phyloP scores from a whole-genome alignment of 2,329 filamentous ascomycete species.

The Ophiostoma australiae region DNA sequence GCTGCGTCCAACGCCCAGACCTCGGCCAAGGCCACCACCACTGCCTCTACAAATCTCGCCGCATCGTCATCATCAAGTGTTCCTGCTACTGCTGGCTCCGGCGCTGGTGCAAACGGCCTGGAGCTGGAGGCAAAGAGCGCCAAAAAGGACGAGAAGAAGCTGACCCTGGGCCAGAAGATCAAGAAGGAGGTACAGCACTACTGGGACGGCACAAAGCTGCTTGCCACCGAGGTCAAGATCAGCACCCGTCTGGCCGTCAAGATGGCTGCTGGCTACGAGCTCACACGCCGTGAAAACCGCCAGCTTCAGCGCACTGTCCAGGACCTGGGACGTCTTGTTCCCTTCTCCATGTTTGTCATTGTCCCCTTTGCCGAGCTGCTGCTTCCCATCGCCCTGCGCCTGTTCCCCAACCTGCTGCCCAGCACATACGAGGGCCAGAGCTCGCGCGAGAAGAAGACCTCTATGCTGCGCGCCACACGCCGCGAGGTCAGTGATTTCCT shows the following conservation, averaged over 20 bases:
- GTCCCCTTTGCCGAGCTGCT: conserved; percentile 94
- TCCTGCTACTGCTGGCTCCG: conserved; percentile 18
- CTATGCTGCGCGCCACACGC: conserved; percentile 72
- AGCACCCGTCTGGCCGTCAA: conserved; percentile 87
- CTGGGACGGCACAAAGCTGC: conserved; percentile 95
- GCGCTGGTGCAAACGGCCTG: conserved; percentile 31
- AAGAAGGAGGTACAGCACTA: conserved; percentile 94
- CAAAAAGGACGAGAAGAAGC: conserved; percentile 72
- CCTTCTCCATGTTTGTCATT: conserved; percentile 95
- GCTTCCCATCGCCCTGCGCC: conserved; percentile 80
- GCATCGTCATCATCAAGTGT: conserved; percentile 14
- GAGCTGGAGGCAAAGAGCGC: conserved; percentile 54
- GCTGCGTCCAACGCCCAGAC: background rate
- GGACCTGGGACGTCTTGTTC: conserved; percentile 85
- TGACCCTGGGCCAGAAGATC: conserved; percentile 85
- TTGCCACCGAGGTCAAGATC: conserved; percentile 88
- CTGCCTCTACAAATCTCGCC: conserved; percentile 10
- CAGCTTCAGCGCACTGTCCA: conserved; percentile 91
- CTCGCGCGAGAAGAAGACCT: conserved; percentile 83
- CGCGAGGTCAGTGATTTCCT: conserved; percentile 93
- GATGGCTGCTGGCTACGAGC: conserved; percentile 96
- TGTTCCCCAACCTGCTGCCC: conserved; percentile 96
- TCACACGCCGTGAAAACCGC: conserved; percentile 86
- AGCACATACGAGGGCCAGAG: conserved; percentile 94
- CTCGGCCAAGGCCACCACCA: background rate